Base-by-base conservation (phyloP, 768 basidiomycete species). In the Lactarius tabidus region DNA sequence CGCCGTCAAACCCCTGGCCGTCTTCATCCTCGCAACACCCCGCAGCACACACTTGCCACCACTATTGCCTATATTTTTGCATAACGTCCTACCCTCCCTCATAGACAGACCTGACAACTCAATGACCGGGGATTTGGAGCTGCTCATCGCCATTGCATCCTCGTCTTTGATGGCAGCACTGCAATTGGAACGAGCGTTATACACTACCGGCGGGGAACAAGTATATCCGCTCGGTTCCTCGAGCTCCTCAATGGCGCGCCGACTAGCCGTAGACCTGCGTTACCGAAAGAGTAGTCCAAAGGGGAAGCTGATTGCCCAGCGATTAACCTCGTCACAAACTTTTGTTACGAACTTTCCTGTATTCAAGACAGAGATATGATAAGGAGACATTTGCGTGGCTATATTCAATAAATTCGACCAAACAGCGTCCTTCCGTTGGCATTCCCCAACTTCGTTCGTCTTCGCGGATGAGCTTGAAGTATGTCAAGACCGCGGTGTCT, bases 311-410 rank as follows among this genome's bases (percentile, higher is more conserved):
- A 79, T 92, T 57, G 74, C 84, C 38, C 85, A 90, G 69, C 80
- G 85, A 53, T 74, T 93, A 53, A 77, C 82, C 28, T 79, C 86
- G 20, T 84, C 84, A 9, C 82, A 84, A 61, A 79, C 85, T 0
- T 90, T 92, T 72, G 82, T 86, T 14, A 80, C 87, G 36, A 91
- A 86, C 71, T 92, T 92, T 75, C 89, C 90, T 5, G 82, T 82
- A 26, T 90, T 91, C 74, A 82, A 74, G 60, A 75, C 74, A 14
- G 75, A 75, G 57, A 58, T 71, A 53, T 75, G 53, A 72, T 58
- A 48, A 15, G 35, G 23, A 54, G 45, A 28, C 33, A 15, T 23
- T 62, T n/a, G n/a, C 26, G 2, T 52, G n/a, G 23, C 20, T 36
- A n/a, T 38, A 33, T 38, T 48, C 35, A 38, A 20, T 35, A 45